Percentiles rank a stretch among this genome's conserved stretches.
phyloP scores from a whole-genome alignment of 164 flowering plant genomes.

The Tinospora cordifolia region DNA sequence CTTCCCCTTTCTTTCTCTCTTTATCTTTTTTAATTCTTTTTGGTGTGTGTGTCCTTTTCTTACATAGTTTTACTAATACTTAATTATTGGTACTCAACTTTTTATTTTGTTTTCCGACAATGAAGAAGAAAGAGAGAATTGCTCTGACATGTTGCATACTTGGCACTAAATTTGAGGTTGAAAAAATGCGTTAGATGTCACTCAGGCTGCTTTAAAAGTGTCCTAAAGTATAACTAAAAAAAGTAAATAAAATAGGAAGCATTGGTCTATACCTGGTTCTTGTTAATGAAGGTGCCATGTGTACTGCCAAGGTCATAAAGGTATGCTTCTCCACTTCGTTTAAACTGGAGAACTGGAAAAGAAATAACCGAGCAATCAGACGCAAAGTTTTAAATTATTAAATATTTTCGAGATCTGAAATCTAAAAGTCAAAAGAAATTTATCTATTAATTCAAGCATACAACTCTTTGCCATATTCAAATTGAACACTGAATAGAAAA shows the following conservation, averaged over 20 bases:
- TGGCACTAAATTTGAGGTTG: background rate
- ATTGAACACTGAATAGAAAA: background rate
- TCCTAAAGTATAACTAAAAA: background rate
- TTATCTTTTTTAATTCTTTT: too few species aligned
- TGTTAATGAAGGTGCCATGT: conserved; percentile 84
- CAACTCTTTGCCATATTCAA: background rate
- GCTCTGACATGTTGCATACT: too few species aligned
- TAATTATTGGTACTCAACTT: too few species aligned
- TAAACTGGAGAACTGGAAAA: conserved; percentile 77
- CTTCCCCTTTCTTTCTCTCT: too few species aligned
- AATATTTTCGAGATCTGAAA: background rate
- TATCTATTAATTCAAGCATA: background rate
- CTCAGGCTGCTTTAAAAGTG: conserved; percentile 1
- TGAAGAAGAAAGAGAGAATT: too few species aligned
- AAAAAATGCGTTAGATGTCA: background rate
- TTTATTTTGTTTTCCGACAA: too few species aligned
- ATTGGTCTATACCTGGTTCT: conserved; percentile 57
- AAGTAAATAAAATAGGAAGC: conserved; percentile 1
- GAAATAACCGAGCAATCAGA: conserved; percentile 5
- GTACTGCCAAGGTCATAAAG: conserved; percentile 91
- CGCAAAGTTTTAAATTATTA: background rate
- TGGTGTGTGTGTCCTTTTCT: too few species aligned
- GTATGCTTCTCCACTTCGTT: conserved; percentile 60
- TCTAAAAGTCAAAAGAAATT: too few species aligned
- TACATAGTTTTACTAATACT: too few species aligned